Base-by-base conservation (phyloP, 805 yeast genomes). In the Candida pseudofarinosa region DNA sequence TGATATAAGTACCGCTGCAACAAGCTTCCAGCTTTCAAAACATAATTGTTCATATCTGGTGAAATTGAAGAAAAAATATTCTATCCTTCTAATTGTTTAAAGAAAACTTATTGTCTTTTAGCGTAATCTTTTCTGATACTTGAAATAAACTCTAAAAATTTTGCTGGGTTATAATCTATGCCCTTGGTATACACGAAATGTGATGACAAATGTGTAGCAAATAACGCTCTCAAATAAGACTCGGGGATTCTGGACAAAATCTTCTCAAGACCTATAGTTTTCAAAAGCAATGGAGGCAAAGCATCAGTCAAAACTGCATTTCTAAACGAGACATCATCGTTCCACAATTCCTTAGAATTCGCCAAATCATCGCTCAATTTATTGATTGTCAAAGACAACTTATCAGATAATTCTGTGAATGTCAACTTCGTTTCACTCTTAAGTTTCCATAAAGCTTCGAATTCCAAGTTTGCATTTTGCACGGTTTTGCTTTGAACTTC, bases 321-420 rank as follows among this genome's bases (percentile, higher is more conserved):
- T 65, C 96, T 79, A 71, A 93, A 83, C 39, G 65, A 73, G 7
- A 68, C 65, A 60, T 93, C 97, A 51, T 83, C 85, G 53, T 78
- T 76, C 95, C 97, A 88, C 56, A 93, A 73, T 59, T 85, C 90
- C 53, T 79, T 79, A 18, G 93, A 83, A 37, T 79, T 75, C 31
- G 93, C 83, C 55, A 91, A 77, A 68, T 89, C 95, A 59, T 88
- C 96, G 39, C 83, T 86, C 52, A 90, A 74, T 52, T 84, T 81
- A 65, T 88, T 90, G 62, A 90, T 90, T 26, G 95, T 83, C 47
- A 74, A 73, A 5, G 96, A 87, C 42, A 90, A 73, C 53, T 81
- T 80, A 62, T 90, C 96, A n/a, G 95, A 85, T 49, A 89, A 74
- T 46, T 75, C 81, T 28, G 82, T 73, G 59, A 77, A 63, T 16